Conservation (phyloP, 306 rosid species). For the Quercus gilva region DNA sequence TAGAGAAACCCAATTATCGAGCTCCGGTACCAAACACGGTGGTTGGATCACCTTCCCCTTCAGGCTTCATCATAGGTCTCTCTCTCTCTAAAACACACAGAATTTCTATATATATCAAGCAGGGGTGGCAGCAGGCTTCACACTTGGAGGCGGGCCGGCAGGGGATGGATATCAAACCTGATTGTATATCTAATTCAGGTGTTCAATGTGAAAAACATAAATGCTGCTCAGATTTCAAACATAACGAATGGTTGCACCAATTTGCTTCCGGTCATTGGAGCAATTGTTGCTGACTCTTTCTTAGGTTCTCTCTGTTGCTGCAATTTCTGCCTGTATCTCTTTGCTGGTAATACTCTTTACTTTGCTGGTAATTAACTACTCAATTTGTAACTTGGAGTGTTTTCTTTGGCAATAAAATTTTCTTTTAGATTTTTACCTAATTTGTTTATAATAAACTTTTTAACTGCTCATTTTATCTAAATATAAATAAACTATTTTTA, state of each 20-base stretch:
- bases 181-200: slow-evolving; percentile 42
- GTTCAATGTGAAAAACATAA: slow-evolving; percentile 42
- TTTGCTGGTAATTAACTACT: neutral
- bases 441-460: too few relatives aligned
- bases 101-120: neutral
- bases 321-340: slow-evolving; percentile 20
- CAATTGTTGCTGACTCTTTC: slow-evolving; percentile 52
- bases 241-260: slow-evolving; percentile 23
- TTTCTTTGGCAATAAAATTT: too few relatives aligned
- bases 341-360: slow-evolving; percentile 12
- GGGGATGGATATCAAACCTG: slow-evolving; percentile 35
- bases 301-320: slow-evolving; percentile 37
- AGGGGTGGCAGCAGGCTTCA: slow-evolving; percentile 27
- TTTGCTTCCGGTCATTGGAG: slow-evolving; percentile 43
- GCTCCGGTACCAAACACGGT: slow-evolving; percentile 12
- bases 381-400: too few relatives aligned
- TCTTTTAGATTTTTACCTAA: too few relatives aligned
- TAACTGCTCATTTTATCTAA: too few relatives aligned
- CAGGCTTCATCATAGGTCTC: slow-evolving; percentile 31
- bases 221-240: slow-evolving; percentile 41
- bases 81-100: neutral
- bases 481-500: too few relatives aligned
- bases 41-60: slow-evolving; percentile 47
- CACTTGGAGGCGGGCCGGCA: slow-evolving; percentile 24
- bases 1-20: slow-evolving; percentile 6